Conservation (phyloP, 2,329 filamentous ascomycete genomes). For the Ophioceras dolichostomum region DNA sequence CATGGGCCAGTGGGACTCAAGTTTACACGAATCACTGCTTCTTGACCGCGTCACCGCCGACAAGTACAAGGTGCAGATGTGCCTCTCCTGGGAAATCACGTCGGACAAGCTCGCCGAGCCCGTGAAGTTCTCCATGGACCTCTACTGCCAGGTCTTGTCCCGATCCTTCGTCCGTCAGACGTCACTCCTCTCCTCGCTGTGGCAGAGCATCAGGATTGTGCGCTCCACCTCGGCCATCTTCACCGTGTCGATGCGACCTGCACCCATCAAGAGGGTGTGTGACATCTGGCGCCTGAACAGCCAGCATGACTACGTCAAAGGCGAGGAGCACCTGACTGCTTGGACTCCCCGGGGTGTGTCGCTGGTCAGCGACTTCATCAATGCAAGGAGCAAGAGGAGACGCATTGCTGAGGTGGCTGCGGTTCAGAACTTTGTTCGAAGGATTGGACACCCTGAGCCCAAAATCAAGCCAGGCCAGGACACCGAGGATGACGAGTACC, state of each 20-base stretch:
- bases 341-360: slow-evolving; percentile 89
- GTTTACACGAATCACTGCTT: slow-evolving; percentile 78
- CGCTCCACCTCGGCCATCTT: slow-evolving; percentile 82
- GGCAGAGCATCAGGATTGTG: slow-evolving; percentile 73
- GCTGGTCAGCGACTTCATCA: slow-evolving; percentile 77
- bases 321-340: slow-evolving; percentile 71
- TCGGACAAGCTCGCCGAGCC: slow-evolving; percentile 77
- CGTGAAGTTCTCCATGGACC: slow-evolving; percentile 73
- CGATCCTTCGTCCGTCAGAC: slow-evolving; percentile 75
- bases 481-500: slow-evolving; percentile 24
- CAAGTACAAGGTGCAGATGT: slow-evolving; percentile 82
- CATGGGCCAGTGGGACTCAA: slow-evolving; percentile 94
- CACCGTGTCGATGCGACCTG: slow-evolving; percentile 72
- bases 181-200: slow-evolving; percentile 78
- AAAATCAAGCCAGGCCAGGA: slow-evolving; percentile 16
- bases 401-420: slow-evolving; percentile 72
- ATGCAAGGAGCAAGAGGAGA: slow-evolving; percentile 58
- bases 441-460: slow-evolving; percentile 37
- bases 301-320: slow-evolving; percentile 89
- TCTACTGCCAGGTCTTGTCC: slow-evolving; percentile 73
- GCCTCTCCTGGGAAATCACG: slow-evolving; percentile 72
- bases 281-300: slow-evolving; percentile 97
- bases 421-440: slow-evolving; percentile 52
- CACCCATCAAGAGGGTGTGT: slow-evolving; percentile 79
- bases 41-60: slow-evolving; percentile 92